phyloP scores from a whole-genome alignment of 1,139 yeast genomes.

The Wickerhamomyces sp. region DNA sequence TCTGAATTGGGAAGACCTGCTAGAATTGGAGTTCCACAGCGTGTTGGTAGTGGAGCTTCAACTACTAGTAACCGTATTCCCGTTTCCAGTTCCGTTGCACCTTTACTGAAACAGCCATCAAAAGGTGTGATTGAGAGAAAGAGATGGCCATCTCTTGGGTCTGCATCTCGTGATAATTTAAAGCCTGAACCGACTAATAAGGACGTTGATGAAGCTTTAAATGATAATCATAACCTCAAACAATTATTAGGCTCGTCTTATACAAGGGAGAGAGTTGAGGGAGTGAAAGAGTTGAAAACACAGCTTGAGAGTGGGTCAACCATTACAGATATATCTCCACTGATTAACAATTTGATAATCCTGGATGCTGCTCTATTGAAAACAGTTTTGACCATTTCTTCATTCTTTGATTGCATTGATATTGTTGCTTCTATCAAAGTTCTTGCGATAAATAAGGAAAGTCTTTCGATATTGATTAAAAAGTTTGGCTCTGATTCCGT shows the following conservation, averaged over 20 bases:
- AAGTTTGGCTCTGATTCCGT: slow-evolving; percentile 10
- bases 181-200: not conserved
- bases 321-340: slow-evolving; percentile 12
- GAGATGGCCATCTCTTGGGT: slow-evolving; percentile 7
- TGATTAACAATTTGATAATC: slow-evolving; percentile 21
- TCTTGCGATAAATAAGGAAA: slow-evolving; percentile 27
- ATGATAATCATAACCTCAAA: slow-evolving; percentile 7
- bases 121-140: slow-evolving; percentile 12
- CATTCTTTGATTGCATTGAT: slow-evolving; percentile 26
- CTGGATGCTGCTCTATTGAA: slow-evolving; percentile 27
- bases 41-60: slow-evolving; percentile 8
- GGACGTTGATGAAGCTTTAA: slow-evolving; percentile 1
- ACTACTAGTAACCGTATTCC: slow-evolving; percentile 13
- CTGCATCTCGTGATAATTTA: slow-evolving; percentile 6
- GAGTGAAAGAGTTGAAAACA: slow-evolving; percentile 9
- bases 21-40: slow-evolving; percentile 23
- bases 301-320: not conserved
- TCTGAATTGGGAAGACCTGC: slow-evolving; percentile 19
- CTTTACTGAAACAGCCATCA: slow-evolving; percentile 16
- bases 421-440: slow-evolving; percentile 25
- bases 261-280: slow-evolving; percentile 21
- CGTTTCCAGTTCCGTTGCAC: slow-evolving; percentile 13
- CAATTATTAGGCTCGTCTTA: slow-evolving; percentile 15
- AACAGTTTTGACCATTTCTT: slow-evolving; percentile 22
- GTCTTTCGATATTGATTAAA: slow-evolving; percentile 12